Base-by-base conservation (phyloP, 306 rosid species). In the Dryas octopetala region DNA sequence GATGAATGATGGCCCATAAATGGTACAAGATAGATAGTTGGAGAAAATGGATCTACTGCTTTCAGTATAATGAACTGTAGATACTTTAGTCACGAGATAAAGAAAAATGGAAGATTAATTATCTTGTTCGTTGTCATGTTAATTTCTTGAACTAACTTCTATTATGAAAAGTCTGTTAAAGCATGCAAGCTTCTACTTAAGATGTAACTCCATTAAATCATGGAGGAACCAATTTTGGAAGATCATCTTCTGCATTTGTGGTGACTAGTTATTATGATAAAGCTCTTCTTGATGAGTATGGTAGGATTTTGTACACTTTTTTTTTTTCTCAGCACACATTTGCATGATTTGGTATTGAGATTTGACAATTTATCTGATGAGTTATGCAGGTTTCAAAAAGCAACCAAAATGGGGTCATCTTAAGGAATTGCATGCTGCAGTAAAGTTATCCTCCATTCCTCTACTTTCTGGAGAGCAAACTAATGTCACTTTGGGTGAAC, bases 331-430 rank as follows among this genome's bases (percentile, higher is more conserved):
- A 17, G 44, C 8, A 28, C 4, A 45, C 12, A 19, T 17, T 44
- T 47, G 7, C 26, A 16, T 46, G 48, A n/a, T 14, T 53, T 53
- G 8, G 2, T 51, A 61, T 17, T 3, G 72, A 41, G 50, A 15
- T 23, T 44, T 45, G 19, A 71, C 72, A 71, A 41, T 32, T 55
- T 70, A 64, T 57, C 58, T 66, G 66, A 55, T 75, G 47, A 40
- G 41, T 69, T 49, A 26, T 43, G 53, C 85, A 91, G 97, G 97
- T 67, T 85, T 86, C 50, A 60, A 79, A 49, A 88, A 81, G 67
- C 87, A 91, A 76, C 90, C 97, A 76, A 89, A 88, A 69, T 91
- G 88, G 89, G 88, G 90, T 4, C 97, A 91, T 88, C 92, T 91
- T 13, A 91, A 85, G 87, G 83, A 89, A 14, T 67, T 91, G 61